Base-by-base conservation (phyloP, 805 yeast species). In the Peterozyma toletana region DNA sequence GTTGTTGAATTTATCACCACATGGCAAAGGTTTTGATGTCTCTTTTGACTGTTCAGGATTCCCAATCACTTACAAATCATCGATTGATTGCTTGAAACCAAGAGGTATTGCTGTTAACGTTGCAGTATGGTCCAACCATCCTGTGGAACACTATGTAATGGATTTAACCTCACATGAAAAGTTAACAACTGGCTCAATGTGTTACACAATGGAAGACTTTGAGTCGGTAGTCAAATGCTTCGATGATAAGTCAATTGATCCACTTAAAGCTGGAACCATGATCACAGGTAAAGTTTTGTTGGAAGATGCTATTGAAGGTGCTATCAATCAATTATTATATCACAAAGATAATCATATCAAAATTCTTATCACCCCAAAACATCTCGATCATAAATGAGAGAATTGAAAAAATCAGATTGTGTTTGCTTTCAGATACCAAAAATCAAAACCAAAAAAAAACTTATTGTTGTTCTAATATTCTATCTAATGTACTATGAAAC, bases 31-130 rank as follows among this genome's bases (percentile, higher is more conserved):
- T 2, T 77, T 68, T 48, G 67, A 71, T 46, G 66, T 67, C 41
- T 56, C 77, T 1, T 77, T 66, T 54, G 83, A 77, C 52, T 73
- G 79, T 52, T 72, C 80, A 1, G 83, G 83, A 14, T 60, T 77
- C 10, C 72, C 68, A 42, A 67, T 70, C 10, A 80, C 85, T 10
- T 70, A 75, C 42, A 68, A 67, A 37, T 67, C 80, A 4, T 73
- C 77, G 3, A 56, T 80, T 36, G 64, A 62, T 34, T 75, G 77
- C 5, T 59, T 77, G 5, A 63, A 71, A 2, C 71, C 76, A 5
- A 67, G 75, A 48, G 86, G 86, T 37, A 64, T 66, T 2, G 73
- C 78, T n/a, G 75, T 77, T 30, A 80, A 80, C 56, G 72, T 80
- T 43, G 86, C 86, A 3, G 74, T 80, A 37, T 80, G 84, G 83